Evolutionary conservation across 139 green algal species (phyloP), one percentile per base, ranked within the genome.

Genomic region (Closterium sp.): DNA sequence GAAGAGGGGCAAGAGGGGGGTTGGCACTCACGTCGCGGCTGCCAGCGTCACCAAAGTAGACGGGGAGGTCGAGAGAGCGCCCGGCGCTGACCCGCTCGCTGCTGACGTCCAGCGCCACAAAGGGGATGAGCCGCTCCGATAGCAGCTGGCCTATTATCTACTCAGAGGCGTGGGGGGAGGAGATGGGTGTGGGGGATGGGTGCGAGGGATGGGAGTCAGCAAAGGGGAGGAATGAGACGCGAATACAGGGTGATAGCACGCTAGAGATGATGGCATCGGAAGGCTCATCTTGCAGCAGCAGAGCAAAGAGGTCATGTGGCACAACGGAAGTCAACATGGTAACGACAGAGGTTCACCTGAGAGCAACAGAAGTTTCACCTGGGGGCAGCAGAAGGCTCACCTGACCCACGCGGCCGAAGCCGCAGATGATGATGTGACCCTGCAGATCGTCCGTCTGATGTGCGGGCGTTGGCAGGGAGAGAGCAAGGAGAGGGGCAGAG

Each of bases 41-140:
- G 79, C 97, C 98, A 0, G 98, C 97, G 85, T 99, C 98, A 28
- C 98, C 98, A 96, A 99, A 99, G 96, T 98, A 99, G 4, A 99
- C 97, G 1, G 98, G 97, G 70, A 99, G 95, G 93, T 99, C 98
- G 88, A 96, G 93, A 34, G 93, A 96, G 85, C 97, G 96, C 50
- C 98, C 97, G 88, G 95, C 94, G n/a, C 85, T 70, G 0, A 96
- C 95, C 2, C 92, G 87, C 0, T 96, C 95, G 7, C 91, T 94
- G 88, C 28, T 31, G 9, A 98, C 96, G 93, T 99, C 98, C 28
- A 99, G 93, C 2, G 97, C 98, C 50, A 99, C 98, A 93, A 99
- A 99, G 31, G 98, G 98, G 90, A 99, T 99, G 42, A 99, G 95
- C 86, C 97, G 95, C 96, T 99, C 97, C 4, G 85, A 96, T 45